Conservation (phyloP, 208 protist species). For the Trypanosoma platydactyli region DNA sequence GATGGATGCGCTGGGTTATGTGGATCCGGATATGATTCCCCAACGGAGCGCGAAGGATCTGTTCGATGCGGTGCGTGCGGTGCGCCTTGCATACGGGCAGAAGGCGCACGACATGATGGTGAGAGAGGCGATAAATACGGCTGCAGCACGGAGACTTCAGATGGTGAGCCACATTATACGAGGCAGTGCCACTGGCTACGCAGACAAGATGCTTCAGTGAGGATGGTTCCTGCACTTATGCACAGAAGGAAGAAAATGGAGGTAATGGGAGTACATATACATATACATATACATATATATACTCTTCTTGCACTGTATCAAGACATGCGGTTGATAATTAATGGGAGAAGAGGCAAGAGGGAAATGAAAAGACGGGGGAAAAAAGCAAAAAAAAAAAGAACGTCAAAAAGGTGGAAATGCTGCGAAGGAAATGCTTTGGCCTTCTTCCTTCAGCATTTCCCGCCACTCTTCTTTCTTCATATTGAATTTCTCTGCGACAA, state of each 20-base stretch:
- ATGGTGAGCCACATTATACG: background rate
- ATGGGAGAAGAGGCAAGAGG: background rate
- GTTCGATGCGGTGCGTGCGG: slow-evolving; percentile 53
- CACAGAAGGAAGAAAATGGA: background rate
- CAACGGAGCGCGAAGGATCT: slow-evolving; percentile 42
- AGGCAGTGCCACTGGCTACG: background rate
- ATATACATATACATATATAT: slow-evolving; percentile 5
- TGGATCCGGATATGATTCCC: slow-evolving; percentile 46
- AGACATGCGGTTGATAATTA: background rate
- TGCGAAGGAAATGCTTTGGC: slow-evolving; percentile 3
- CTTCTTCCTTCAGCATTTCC: background rate
- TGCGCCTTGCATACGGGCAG: slow-evolving; percentile 62
- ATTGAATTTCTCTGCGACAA: background rate
- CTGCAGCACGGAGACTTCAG: background rate
- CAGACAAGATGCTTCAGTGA: background rate
- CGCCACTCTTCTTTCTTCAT: background rate
- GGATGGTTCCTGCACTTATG: background rate
- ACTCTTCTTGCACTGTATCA: too few species aligned
- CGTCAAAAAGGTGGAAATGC: background rate
- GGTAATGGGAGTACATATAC: background rate
- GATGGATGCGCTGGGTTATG: slow-evolving; percentile 58
- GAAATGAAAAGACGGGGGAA: background rate
- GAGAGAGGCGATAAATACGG: slow-evolving; percentile 24
- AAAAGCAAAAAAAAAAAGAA: slow-evolving; percentile 5
- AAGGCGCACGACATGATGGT: slow-evolving; percentile 47